Conservation (phyloP, 306 rosid species). For the Malus orientalis region DNA sequence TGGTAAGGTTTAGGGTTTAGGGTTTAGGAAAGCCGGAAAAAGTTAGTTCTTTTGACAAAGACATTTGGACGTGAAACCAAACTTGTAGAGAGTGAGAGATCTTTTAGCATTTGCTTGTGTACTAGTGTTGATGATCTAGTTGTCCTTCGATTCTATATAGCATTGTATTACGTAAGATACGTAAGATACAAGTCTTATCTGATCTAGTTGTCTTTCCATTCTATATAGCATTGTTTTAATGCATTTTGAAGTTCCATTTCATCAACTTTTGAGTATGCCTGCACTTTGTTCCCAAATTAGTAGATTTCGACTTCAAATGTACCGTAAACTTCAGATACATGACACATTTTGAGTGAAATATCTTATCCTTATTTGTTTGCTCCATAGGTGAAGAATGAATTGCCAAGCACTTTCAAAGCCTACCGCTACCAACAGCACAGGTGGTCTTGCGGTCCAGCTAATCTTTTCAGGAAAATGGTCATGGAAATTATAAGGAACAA, state of each 20-base stretch:
- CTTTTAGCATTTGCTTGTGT: background rate
- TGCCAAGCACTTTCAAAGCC: constrained; percentile 94
- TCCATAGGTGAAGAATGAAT: constrained; percentile 70
- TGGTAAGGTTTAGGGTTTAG: background rate
- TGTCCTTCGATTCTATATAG: no score
- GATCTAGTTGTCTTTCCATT: background rate
- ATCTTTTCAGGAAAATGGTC: constrained; percentile 73
- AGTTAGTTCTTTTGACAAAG: background rate
- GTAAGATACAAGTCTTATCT: background rate
- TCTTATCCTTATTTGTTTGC: background rate
- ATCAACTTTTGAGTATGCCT: background rate
- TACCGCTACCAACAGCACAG: constrained; percentile 83
- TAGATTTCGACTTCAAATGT: background rate
- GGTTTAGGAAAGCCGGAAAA: background rate
- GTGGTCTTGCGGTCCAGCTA: constrained; percentile 97
- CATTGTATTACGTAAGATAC: no score
- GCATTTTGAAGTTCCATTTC: background rate
- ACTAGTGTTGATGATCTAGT: background rate
- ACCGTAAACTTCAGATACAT: background rate
- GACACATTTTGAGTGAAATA: background rate
- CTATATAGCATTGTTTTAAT: background rate
- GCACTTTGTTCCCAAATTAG: background rate
- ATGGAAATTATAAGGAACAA: constrained; percentile 63
- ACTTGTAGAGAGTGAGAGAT: background rate
- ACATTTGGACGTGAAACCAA: background rate